Conservation (phyloP, 345 rosid genomes). For the Syzygium jambos region DNA sequence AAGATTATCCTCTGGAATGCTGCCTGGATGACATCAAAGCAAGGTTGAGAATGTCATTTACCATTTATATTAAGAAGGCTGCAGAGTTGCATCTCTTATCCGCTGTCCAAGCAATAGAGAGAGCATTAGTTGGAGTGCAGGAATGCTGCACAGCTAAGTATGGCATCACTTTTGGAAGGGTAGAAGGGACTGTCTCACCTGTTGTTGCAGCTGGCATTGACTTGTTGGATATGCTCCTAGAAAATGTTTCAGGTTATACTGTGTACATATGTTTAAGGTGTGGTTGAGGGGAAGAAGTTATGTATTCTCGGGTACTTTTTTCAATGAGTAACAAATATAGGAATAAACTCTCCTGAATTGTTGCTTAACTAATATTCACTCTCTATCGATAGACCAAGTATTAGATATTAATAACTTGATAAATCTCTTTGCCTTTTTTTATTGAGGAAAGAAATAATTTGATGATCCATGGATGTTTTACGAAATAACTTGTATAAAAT, state of each 20-base stretch:
- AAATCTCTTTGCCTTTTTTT: background rate
- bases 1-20: slow-evolving; percentile 23
- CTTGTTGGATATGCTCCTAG: slow-evolving; percentile 84
- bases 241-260: slow-evolving; percentile 64
- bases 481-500: background rate
- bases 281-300: background rate
- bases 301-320: background rate
- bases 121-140: slow-evolving; percentile 68
- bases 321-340: background rate
- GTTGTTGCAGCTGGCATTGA: slow-evolving; percentile 76
- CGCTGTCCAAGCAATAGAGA: slow-evolving; percentile 67
- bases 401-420: background rate
- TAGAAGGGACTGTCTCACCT: slow-evolving; percentile 56
- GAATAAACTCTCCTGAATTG: background rate
- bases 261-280: background rate
- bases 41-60: slow-evolving; percentile 64
- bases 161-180: slow-evolving; percentile 43
- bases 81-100: slow-evolving; percentile 59
- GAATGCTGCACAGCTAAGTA: slow-evolving; percentile 34
- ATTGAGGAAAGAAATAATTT: background rate
- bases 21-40: slow-evolving; percentile 57
- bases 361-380: background rate
- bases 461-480: background rate
- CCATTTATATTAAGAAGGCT: slow-evolving; percentile 43
- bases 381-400: background rate